phyloP scores from a whole-genome alignment of 1,139 yeast genomes.

The Candida sanyaensis region DNA sequence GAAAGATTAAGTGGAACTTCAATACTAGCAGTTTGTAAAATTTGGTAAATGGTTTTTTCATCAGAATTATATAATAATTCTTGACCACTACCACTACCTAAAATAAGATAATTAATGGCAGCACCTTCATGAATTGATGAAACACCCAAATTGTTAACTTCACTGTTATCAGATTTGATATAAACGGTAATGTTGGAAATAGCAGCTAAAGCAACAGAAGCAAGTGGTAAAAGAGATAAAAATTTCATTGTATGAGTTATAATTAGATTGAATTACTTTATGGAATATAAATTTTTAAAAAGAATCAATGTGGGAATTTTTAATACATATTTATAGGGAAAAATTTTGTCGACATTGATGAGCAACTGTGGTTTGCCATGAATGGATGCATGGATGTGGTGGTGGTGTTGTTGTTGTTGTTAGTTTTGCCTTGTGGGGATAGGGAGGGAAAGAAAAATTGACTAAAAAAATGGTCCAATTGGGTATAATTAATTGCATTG shows the following conservation, averaged over 20 bases:
- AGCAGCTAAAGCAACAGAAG: conserved; percentile 24
- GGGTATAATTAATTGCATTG: too few species aligned
- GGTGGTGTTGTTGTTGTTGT: too few species aligned
- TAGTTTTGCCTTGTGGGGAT: too few species aligned
- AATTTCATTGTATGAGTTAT: conserved; percentile 18
- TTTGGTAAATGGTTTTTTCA: conserved; percentile 37
- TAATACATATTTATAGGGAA: neutral
- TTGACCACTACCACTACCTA: conserved; percentile 16
- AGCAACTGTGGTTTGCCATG: too few species aligned
- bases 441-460: too few species aligned
- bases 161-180: conserved; percentile 23
- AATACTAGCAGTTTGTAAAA: neutral
- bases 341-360: too few species aligned
- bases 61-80: conserved; percentile 56
- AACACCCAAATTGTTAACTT: conserved; percentile 30
- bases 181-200: conserved; percentile 17
- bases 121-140: conserved; percentile 54
- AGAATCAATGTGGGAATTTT: neutral
- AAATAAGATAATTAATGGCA: conserved; percentile 48
- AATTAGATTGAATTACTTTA: too few species aligned
- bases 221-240: conserved; percentile 16
- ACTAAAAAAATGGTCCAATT: too few species aligned
- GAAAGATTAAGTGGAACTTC: neutral
- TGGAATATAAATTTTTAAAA: neutral
- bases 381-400: too few species aligned